phyloP scores from a whole-genome alignment of 495 filamentous ascomycete genomes.

The Glutinoglossum americanum region DNA sequence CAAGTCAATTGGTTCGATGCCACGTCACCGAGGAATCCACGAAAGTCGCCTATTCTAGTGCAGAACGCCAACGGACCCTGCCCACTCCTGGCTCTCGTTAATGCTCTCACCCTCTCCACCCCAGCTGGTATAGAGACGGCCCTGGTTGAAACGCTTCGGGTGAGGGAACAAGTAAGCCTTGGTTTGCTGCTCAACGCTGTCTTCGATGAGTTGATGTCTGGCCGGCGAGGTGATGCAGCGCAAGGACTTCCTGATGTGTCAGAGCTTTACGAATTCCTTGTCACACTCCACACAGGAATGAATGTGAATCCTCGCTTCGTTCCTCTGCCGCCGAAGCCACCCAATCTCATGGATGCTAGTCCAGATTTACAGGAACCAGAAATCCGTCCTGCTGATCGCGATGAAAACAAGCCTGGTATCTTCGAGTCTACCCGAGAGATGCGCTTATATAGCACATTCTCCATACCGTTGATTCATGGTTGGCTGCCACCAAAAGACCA shows the following conservation, averaged over 20 bases:
- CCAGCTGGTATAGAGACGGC: slow-evolving; percentile 38
- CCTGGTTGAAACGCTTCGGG: slow-evolving; percentile 51
- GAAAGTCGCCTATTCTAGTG: slow-evolving; percentile 56
- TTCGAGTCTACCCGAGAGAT: slow-evolving; percentile 75
- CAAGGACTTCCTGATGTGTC: slow-evolving; percentile 58
- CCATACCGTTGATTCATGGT: slow-evolving; percentile 76
- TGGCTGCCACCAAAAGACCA: slow-evolving; percentile 58
- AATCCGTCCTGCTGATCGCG: slow-evolving; percentile 16
- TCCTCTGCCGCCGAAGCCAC: slow-evolving; percentile 19
- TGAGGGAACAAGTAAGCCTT: slow-evolving; percentile 71
- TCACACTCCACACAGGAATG: slow-evolving; percentile 88
- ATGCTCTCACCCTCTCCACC: slow-evolving; percentile 68
- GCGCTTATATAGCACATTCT: slow-evolving; percentile 68
- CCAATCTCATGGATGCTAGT: slow-evolving; percentile 22
- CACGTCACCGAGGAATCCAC: slow-evolving; percentile 18
- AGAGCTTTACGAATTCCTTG: slow-evolving; percentile 68
- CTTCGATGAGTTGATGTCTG: slow-evolving; percentile 76
- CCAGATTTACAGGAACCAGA: slow-evolving; percentile 16
- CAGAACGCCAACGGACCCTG: slow-evolving; percentile 92
- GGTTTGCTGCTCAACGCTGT: slow-evolving; percentile 67
- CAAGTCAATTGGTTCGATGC: slow-evolving; percentile 40
- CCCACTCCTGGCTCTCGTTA: slow-evolving; percentile 80
- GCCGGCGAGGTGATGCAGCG: slow-evolving; percentile 25
- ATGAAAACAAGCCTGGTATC: slow-evolving; percentile 32
- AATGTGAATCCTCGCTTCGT: slow-evolving; percentile 88